Evolutionary conservation across 495 filamentous ascomycete species (phyloP).

Genomic region (Mycothermus thermophilus): DNA sequence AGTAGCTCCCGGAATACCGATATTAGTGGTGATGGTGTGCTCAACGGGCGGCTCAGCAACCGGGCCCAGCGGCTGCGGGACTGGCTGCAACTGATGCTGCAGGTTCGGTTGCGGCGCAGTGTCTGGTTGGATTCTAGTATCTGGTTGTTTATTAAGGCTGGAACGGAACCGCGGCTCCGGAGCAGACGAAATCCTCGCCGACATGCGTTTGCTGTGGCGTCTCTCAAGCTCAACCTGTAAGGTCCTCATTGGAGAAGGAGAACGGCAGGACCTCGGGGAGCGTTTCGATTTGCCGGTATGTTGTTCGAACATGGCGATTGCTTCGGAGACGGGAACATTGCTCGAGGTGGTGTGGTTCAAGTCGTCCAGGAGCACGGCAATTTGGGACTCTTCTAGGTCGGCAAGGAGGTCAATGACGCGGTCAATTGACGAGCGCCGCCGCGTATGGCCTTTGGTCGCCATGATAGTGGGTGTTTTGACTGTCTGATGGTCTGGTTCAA

Average conservation of each 20-base stretch:
- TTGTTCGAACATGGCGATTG: constrained; percentile 22
- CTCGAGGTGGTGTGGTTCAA: constrained; percentile 25
- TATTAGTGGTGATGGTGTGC: too few species aligned
- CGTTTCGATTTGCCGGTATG: constrained; percentile 11
- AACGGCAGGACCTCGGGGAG: constrained; percentile 5
- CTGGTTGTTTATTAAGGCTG: too few species aligned
- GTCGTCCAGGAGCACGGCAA: constrained; percentile 23
- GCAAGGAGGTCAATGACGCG: constrained; percentile 26
- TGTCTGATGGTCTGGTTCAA: too few species aligned
- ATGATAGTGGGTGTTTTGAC: constrained; percentile 15
- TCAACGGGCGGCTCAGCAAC: too few species aligned
- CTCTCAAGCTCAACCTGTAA: constrained; percentile 22
- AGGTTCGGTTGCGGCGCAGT: background rate
- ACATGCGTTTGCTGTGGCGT: constrained; percentile 19
- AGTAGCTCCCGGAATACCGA: too few species aligned
- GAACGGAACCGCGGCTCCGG: constrained; percentile 7
- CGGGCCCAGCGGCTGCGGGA: too few species aligned
- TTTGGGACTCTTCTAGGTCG: constrained; percentile 23
- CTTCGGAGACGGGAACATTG: constrained; percentile 25
- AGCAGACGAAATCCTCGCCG: constrained; percentile 15
- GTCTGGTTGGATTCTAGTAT: background rate
- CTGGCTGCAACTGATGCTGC: too few species aligned
- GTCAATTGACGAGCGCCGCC: constrained; percentile 25
- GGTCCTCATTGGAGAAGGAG: constrained; percentile 20
- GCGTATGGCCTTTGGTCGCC: constrained; percentile 20